Evolutionary conservation across 768 basidiomycete species (phyloP), one percentile per base, ranked within the genome.

Genomic region (Russula brevipes): DNA sequence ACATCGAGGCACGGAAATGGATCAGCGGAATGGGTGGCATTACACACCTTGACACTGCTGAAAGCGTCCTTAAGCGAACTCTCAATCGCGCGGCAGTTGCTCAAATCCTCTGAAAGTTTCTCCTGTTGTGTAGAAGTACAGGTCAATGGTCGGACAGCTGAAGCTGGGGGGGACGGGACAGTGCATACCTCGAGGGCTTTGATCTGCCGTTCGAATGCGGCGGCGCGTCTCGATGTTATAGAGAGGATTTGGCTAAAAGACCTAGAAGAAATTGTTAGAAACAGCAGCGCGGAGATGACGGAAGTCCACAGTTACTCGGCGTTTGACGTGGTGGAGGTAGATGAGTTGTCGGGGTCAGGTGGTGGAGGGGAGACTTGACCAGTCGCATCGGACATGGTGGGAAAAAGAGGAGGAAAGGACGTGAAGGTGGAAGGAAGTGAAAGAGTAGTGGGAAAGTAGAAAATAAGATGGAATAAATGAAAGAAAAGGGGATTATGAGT

Each of bases 71-170:
- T 84, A 51, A 91, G 78, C 14, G 85, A 79, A 66, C 81, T 81
- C 66, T 91, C 87, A 66, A 91, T 85, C 12, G 86, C 85, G 58
- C 86, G 78, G 57, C 88, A 89, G 70, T 90, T 89, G 70, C 85
- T 85, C 54, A 91, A 74, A 71, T 85, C 82, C 68, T 88, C 84
- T 36, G 85, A 80, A 33, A 91, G 79, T 70, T 82, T 84, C 57
- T 79, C 79, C 88, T 90, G 68, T 52, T 11, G 41, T n/a, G 46
- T 6, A 44, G 39, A 41, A 39, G 35, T n/a, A 30, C 30, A 24
- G 8, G n/a, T 17, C 2, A 30, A 24, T 36, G 5, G n/a, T 14
- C 5, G 14, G 35, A 19, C 5, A 16, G 19, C 33, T 2, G 11
- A 54, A 33, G 36, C 33, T 5, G 16, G 57, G 54, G 57, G 24